A percentile compares a stretch with the other conserved stretches of the same genome.
These are phyloP conservation scores for Neofusicoccum kwambonambiense DNA, from an alignment of 2,329 filamentous ascomycete species.

Conservation along the genomic window DNA sequence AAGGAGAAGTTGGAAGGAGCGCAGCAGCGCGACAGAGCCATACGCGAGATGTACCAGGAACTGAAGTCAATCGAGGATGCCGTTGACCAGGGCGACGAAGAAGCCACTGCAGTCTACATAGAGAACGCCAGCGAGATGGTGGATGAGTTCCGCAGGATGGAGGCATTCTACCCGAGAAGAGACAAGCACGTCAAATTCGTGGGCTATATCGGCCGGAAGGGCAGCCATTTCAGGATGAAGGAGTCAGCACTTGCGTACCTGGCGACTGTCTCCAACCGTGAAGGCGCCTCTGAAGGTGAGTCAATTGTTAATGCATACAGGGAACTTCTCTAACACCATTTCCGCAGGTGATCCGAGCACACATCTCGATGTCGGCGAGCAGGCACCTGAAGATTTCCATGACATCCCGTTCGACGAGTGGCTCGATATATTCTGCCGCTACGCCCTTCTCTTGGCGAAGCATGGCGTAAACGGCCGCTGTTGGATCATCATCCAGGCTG, in stretches of 20 bases:
- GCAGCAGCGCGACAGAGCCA: constrained; percentile 36
- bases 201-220: constrained; percentile 35
- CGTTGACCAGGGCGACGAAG: constrained; percentile 50
- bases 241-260: constrained; percentile 11
- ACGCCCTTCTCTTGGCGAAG: constrained; percentile 73
- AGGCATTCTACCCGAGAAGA: constrained; percentile 56
- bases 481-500: constrained; percentile 77
- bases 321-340: neutral
- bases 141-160: constrained; percentile 60
- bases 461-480: constrained; percentile 67
- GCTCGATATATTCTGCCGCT: constrained; percentile 88
- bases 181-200: constrained; percentile 45
- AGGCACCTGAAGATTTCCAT: constrained; percentile 61
- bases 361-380: neutral
- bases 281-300: constrained; percentile 43
- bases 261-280: constrained; percentile 19
- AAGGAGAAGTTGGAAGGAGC: constrained; percentile 22
- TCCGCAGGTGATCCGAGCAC: neutral
- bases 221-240: constrained; percentile 19
- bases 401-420: constrained; percentile 80
- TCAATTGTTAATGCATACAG: neutral
- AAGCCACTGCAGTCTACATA: constrained; percentile 56
- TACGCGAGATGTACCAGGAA: constrained; percentile 44
- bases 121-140: constrained; percentile 59
- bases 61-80: constrained; percentile 41